A percentile compares a stretch with the other conserved stretches of the same genome.
phyloP scores from a whole-genome alignment of 2,329 filamentous ascomycete species.

The Trichoderma simmonsii region DNA sequence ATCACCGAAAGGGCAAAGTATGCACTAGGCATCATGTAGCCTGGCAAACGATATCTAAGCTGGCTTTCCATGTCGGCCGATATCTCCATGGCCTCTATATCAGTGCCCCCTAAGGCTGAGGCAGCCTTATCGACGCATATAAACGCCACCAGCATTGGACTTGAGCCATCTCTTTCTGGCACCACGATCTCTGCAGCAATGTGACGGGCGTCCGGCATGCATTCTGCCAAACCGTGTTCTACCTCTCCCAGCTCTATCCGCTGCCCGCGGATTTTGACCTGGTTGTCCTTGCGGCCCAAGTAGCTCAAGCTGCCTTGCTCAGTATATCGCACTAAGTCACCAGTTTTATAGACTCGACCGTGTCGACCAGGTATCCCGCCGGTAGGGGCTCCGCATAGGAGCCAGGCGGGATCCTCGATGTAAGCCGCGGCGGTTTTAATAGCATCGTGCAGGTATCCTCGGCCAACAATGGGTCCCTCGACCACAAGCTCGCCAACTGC shows the following conservation, averaged over 20 bases:
- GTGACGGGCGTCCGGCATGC: background rate
- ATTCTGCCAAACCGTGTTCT: background rate
- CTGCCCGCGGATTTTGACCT: conserved; percentile 53
- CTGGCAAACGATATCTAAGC: conserved; percentile 17
- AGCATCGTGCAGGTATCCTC: conserved; percentile 52
- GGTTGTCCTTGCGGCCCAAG: conserved; percentile 42
- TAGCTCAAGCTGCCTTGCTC: conserved; percentile 30
- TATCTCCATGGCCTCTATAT: no score
- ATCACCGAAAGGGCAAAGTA: conserved; percentile 19
- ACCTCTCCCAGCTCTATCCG: conserved; percentile 11
- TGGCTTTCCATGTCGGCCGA: background rate
- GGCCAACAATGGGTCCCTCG: conserved; percentile 58
- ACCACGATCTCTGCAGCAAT: background rate
- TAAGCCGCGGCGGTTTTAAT: conserved; percentile 45
- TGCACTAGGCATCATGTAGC: conserved; percentile 25
- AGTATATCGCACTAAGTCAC: conserved; percentile 31
- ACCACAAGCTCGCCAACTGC: conserved; percentile 51
- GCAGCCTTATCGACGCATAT: background rate
- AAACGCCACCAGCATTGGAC: background rate
- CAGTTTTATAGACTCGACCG: conserved; percentile 35
- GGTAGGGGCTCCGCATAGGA: background rate
- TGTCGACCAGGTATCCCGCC: conserved; percentile 29
- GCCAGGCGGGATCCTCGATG: conserved; percentile 43
- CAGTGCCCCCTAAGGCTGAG: no score
- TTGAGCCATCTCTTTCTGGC: background rate